phyloP scores from a whole-genome alignment of 768 basidiomycete species.

The Tricholoma sp. region DNA sequence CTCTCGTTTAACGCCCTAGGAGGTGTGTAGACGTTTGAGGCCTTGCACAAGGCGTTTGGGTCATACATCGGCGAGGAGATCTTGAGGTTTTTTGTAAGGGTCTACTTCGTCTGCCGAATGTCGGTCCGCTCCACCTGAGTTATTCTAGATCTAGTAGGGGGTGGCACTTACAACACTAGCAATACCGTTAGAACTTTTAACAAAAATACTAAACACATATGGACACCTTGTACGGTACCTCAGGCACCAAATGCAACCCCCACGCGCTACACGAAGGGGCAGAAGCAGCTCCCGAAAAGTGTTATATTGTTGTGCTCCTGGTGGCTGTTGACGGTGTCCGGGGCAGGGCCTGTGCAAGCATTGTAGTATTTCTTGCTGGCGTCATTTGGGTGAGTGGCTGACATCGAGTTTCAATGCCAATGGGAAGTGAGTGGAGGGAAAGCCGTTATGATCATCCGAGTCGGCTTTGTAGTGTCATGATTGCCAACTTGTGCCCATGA shows the following conservation, averaged over 20 bases:
- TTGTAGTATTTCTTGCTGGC: constrained; percentile 31
- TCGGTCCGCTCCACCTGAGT: not conserved
- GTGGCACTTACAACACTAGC: not conserved
- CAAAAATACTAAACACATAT: too few species aligned
- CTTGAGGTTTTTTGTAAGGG: constrained; percentile 77
- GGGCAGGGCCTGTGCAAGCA: constrained; percentile 41
- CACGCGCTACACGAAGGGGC: constrained; percentile 78
- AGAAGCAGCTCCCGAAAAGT: constrained; percentile 71
- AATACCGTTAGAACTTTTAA: too few species aligned
- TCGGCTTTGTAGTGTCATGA: too few species aligned
- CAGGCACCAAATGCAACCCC: constrained; percentile 71
- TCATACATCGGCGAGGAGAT: constrained; percentile 74
- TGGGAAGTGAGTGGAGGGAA: not conserved
- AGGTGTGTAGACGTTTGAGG: constrained; percentile 44
- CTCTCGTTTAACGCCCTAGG: constrained; percentile 72
- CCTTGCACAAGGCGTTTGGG: constrained; percentile 82
- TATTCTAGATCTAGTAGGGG: not conserved
- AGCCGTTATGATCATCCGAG: too few species aligned
- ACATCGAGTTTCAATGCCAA: too few species aligned
- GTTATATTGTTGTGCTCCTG: constrained; percentile 46
- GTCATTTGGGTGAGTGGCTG: constrained; percentile 1
- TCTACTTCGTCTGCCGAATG: constrained; percentile 62
- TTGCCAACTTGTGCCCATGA: too few species aligned
- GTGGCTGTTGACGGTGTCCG: constrained; percentile 52
- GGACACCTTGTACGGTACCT: constrained; percentile 62